Percentiles rank a stretch among this genome's conserved stretches.
Evolutionary conservation across 164 flowering plant species (phyloP).

Genomic region (Magnolia officinalis): DNA sequence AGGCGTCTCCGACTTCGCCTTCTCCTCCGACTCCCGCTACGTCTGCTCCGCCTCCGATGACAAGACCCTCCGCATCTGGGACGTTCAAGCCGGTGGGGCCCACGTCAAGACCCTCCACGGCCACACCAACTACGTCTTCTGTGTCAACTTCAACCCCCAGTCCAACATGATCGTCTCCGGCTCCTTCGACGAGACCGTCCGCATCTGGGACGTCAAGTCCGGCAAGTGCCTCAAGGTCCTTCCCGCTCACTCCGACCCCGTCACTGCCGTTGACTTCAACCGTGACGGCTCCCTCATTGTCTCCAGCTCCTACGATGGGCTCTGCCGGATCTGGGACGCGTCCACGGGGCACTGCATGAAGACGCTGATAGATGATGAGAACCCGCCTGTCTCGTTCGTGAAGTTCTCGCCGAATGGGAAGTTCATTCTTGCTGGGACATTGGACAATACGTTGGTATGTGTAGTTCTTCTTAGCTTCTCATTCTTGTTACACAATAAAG

Average conservation of each 20-base stretch:
- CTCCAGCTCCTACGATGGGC: conserved; percentile 87
- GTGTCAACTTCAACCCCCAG: conserved; percentile 84
- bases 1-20: conserved; percentile 88
- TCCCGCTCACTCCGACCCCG: conserved; percentile 95
- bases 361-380: conserved; percentile 95
- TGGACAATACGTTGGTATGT: conserved; percentile 86
- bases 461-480: neutral
- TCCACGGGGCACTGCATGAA: conserved; percentile 92
- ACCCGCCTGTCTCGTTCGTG: conserved; percentile 86
- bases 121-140: conserved; percentile 93
- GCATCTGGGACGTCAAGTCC: conserved; percentile 89
- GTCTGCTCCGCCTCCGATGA: conserved; percentile 91
- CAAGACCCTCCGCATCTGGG: conserved; percentile 79
- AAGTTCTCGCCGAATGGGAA: conserved; percentile 95
- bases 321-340: conserved; percentile 94
- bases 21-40: conserved; percentile 76
- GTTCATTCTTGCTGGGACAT: conserved; percentile 84
- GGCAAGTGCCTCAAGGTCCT: conserved; percentile 90
- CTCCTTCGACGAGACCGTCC: conserved; percentile 91
- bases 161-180: conserved; percentile 86
- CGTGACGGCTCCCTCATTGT: conserved; percentile 74
- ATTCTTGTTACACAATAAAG: neutral
- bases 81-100: conserved; percentile 46
- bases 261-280: conserved; percentile 76
- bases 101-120: conserved; percentile 66